Conservation (phyloP, 2,329 filamentous ascomycete species). For the Akanthomyces uredinophilus region DNA sequence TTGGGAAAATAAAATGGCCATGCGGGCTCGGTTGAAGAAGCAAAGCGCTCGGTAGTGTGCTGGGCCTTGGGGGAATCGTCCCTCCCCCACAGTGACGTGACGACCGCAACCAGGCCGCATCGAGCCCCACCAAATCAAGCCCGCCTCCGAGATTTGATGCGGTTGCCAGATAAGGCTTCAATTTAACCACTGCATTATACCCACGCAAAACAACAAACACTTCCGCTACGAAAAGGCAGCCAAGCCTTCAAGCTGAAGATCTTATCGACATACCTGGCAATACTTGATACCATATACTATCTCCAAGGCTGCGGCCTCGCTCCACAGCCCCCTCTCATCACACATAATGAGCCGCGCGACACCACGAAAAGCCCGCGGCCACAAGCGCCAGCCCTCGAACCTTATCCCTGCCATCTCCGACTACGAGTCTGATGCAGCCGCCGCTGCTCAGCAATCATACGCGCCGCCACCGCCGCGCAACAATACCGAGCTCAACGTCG, state of each 20-base stretch:
- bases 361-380: constrained; percentile 33
- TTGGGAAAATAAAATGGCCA: neutral
- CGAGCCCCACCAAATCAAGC: neutral
- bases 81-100: constrained; percentile 15
- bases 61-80: neutral
- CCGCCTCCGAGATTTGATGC: neutral
- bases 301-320: neutral
- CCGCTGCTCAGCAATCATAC: constrained; percentile 30
- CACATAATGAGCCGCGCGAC: constrained; percentile 40
- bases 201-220: neutral
- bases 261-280: neutral
- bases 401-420: constrained; percentile 45
- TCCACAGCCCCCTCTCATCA: neutral
- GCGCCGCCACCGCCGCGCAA: constrained; percentile 54
- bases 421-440: constrained; percentile 62
- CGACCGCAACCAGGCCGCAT: neutral
- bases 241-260: neutral
- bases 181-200: neutral
- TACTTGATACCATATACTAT: neutral
- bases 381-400: constrained; percentile 38
- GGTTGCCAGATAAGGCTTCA: neutral
- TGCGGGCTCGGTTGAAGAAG: neutral
- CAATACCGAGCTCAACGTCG: constrained; percentile 82
- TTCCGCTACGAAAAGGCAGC: no score
- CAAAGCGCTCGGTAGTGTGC: neutral